These are phyloP conservation scores for Farysia itapuensis DNA, from an alignment of 1,284 basidiomycete genomes.

Conservation along the genomic window DNA sequence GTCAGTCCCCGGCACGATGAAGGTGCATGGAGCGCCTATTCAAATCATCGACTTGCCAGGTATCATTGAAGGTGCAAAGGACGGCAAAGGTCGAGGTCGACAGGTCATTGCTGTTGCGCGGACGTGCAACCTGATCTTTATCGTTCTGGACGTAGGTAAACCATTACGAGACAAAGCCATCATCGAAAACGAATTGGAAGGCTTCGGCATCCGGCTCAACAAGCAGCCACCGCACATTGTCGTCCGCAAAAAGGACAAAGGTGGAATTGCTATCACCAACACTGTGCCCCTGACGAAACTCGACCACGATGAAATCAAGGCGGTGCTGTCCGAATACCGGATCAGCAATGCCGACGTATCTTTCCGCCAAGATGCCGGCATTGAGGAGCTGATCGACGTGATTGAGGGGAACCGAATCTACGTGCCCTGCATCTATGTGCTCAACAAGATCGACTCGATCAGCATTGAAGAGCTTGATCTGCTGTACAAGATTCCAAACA, in stretches of 20 bases:
- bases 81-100: conserved; percentile 94
- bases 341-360: conserved; percentile 86
- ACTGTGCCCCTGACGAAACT: conserved; percentile 90
- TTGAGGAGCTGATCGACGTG: conserved; percentile 87
- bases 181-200: conserved; percentile 89
- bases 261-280: conserved; percentile 65
- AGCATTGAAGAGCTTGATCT: conserved; percentile 98
- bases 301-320: conserved; percentile 92
- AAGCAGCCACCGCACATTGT: conserved; percentile 88
- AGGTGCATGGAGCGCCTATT: conserved; percentile 84
- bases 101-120: conserved; percentile 92
- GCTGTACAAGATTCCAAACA: conserved; percentile 84
- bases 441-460: conserved; percentile 77
- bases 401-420: conserved; percentile 73
- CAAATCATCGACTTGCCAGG: conserved; percentile 72
- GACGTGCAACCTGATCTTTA: conserved; percentile 98
- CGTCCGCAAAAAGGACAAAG: conserved; percentile 84
- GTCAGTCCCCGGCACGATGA: conserved; percentile 92
- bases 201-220: conserved; percentile 94
- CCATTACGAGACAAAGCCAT: conserved; percentile 88
- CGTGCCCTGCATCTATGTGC: conserved; percentile 55
- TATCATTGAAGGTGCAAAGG: conserved; percentile 98
- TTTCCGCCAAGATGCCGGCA: conserved; percentile 87
- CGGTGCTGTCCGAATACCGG: conserved; percentile 90
- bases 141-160: conserved; percentile 95